phyloP scores from a whole-genome alignment of 2,329 filamentous ascomycete genomes.

The Aspergillus ibericus region DNA sequence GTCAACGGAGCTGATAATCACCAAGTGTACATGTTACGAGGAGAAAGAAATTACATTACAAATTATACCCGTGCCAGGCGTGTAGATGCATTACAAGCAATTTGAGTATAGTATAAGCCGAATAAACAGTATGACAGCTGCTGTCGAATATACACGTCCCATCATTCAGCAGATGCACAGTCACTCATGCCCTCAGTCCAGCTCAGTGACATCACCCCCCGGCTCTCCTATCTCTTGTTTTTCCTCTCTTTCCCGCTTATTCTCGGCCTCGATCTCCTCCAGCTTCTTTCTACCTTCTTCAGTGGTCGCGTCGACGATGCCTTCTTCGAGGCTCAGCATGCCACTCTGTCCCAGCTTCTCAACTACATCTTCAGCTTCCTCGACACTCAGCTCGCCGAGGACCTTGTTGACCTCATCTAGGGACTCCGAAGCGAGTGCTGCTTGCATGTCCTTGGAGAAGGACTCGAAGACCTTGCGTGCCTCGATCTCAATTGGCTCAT shows the following conservation, averaged over 20 bases:
- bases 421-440: conserved; percentile 82
- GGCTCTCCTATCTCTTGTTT: conserved; percentile 51
- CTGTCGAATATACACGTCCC: neutral
- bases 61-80: neutral
- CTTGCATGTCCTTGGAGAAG: conserved; percentile 78
- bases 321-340: conserved; percentile 86
- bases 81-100: neutral
- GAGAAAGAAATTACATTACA: neutral
- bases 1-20: neutral
- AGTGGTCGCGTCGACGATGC: conserved; percentile 93
- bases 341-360: conserved; percentile 78
- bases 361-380: conserved; percentile 83
- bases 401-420: conserved; percentile 88
- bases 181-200: conserved; percentile 27
- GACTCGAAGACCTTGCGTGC: conserved; percentile 76
- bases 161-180: neutral
- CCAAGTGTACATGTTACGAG: neutral
- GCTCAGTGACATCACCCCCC: conserved; percentile 49
- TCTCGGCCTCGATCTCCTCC: conserved; percentile 69
- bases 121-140: neutral
- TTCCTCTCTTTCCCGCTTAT: conserved; percentile 41
- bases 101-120: neutral
- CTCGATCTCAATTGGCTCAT: conserved; percentile 61
- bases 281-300: conserved; percentile 77
- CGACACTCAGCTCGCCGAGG: conserved; percentile 81